Evolutionary conservation across 495 filamentous ascomycete genomes (phyloP).

Genomic region (Endocarpon pusillum): DNA sequence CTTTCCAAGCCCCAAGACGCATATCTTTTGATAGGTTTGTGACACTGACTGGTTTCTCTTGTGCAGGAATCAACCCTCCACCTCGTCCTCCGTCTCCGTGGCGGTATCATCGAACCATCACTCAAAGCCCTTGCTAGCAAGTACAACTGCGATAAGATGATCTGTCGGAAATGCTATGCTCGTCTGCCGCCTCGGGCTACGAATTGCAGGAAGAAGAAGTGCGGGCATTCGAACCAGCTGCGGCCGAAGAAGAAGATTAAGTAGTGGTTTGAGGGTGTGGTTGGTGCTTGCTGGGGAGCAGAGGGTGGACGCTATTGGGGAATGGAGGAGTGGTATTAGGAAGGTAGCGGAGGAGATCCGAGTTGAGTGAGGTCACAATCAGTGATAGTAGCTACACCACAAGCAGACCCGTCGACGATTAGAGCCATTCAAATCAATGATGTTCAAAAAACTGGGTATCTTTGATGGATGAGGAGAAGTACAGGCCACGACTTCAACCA

Average conservation of each 20-base stretch:
- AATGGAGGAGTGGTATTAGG: too few species aligned
- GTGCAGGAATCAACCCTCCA: slow-evolving; percentile 92
- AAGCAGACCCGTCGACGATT: too few species aligned
- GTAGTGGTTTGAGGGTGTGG: slow-evolving; percentile 38
- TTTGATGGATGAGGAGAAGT: too few species aligned
- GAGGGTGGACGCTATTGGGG: slow-evolving; percentile 20
- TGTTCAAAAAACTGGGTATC: too few species aligned
- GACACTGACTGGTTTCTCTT: slow-evolving; percentile 7
- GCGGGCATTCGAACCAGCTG: slow-evolving; percentile 98
- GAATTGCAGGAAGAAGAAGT: slow-evolving; percentile 99
- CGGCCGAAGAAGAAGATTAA: slow-evolving; percentile 99
- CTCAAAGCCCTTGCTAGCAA: slow-evolving; percentile 96
- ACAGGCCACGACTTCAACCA: background rate
- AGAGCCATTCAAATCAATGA: too few species aligned
- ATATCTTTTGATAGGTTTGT: background rate
- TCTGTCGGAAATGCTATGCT: slow-evolving; percentile 99
- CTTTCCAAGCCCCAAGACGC: background rate
- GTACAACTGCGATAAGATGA: slow-evolving; percentile 99
- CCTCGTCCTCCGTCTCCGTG: slow-evolving; percentile 96
- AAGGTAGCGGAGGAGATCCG: too few species aligned
- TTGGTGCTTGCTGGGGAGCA: slow-evolving; percentile 23
- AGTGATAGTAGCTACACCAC: too few species aligned
- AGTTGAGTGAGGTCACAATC: too few species aligned
- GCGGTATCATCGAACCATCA: slow-evolving; percentile 98
- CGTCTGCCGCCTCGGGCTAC: slow-evolving; percentile 95